Evolutionary conservation across 2,329 filamentous ascomycete species (phyloP).

Genomic region (Aquanectria penicillioides): DNA sequence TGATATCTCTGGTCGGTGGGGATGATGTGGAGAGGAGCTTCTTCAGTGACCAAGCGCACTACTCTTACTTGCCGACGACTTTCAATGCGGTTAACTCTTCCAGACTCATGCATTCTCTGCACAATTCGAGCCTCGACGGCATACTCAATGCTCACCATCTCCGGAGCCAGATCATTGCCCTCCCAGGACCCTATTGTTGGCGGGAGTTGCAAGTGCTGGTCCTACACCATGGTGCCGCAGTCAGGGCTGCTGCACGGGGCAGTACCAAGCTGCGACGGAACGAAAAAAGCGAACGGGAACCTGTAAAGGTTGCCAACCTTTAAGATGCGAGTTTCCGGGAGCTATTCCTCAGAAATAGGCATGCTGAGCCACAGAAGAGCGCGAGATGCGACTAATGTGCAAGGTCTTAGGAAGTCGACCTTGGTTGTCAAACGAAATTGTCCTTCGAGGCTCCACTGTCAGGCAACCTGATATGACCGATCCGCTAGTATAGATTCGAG

Average conservation of each 20-base stretch:
- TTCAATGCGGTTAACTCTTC: background rate
- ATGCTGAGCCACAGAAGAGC: slow-evolving; percentile 30
- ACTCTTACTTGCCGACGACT: background rate
- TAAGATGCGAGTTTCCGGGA: slow-evolving; percentile 13
- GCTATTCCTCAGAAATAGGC: slow-evolving; percentile 19
- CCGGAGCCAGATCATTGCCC: slow-evolving; percentile 31
- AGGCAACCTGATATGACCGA: slow-evolving; percentile 28
- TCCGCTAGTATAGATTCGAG: slow-evolving; percentile 33
- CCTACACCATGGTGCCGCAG: slow-evolving; percentile 14
- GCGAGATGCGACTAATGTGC: slow-evolving; percentile 15
- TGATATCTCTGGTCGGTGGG: background rate
- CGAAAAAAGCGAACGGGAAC: slow-evolving; percentile 29
- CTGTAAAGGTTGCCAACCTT: slow-evolving; percentile 23
- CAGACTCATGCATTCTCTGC: background rate
- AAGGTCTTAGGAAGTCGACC: slow-evolving; percentile 29
- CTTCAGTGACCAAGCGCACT: background rate
- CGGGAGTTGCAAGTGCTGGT: slow-evolving; percentile 30
- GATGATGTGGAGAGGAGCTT: background rate
- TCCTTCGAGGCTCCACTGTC: slow-evolving; percentile 1
- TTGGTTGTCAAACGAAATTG: slow-evolving; percentile 24
- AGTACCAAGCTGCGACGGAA: slow-evolving; percentile 28
- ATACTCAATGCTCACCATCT: slow-evolving; percentile 26
- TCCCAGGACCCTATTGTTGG: slow-evolving; percentile 33
- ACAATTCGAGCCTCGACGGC: slow-evolving; percentile 9
- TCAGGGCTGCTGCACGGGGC: slow-evolving; percentile 26